Conservation (phyloP, 176 grass and related monocot genomes). For the Alopecurus myosuroides region DNA sequence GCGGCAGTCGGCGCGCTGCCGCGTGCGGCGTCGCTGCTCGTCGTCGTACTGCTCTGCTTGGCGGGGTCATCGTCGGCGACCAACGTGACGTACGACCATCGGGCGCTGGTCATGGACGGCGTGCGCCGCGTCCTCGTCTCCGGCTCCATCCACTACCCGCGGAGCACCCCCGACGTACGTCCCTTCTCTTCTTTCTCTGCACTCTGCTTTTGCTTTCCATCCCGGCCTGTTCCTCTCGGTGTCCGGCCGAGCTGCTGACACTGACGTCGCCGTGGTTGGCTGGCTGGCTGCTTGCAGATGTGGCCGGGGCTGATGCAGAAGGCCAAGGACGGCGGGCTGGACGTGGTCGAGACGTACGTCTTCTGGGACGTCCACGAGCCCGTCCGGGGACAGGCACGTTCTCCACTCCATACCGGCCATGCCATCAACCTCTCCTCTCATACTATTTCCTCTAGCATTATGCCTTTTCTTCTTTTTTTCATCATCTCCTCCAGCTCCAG, state of each 20-base stretch:
- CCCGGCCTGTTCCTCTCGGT: not conserved
- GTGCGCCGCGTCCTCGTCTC: conserved; percentile 89
- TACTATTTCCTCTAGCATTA: not conserved
- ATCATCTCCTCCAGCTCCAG: not conserved
- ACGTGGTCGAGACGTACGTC: conserved; percentile 86
- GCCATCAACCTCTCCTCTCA: not conserved
- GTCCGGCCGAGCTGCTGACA: not conserved
- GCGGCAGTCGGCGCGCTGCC: not conserved
- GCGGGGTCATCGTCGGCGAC: conserved; percentile 26
- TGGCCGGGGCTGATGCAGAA: conserved; percentile 95
- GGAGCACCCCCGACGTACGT: conserved; percentile 88
- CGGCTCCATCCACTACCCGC: conserved; percentile 95
- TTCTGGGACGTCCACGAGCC: conserved; percentile 99
- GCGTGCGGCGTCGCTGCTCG: not conserved
- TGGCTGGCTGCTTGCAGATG: conserved; percentile 59
- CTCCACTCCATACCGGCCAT: not conserved
- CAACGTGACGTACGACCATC: conserved; percentile 90
- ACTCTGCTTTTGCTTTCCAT: not conserved
- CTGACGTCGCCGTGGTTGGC: conserved; percentile 1
- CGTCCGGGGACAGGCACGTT: conserved; percentile 69
- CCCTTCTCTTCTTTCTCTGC: not conserved
- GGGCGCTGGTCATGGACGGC: conserved; percentile 84
- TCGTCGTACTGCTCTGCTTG: conserved; percentile 31
- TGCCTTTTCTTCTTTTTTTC: not conserved
- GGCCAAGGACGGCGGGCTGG: conserved; percentile 93